Base-by-base conservation (phyloP, 108 stramenopile species). In the Thalassiosira profunda region DNA sequence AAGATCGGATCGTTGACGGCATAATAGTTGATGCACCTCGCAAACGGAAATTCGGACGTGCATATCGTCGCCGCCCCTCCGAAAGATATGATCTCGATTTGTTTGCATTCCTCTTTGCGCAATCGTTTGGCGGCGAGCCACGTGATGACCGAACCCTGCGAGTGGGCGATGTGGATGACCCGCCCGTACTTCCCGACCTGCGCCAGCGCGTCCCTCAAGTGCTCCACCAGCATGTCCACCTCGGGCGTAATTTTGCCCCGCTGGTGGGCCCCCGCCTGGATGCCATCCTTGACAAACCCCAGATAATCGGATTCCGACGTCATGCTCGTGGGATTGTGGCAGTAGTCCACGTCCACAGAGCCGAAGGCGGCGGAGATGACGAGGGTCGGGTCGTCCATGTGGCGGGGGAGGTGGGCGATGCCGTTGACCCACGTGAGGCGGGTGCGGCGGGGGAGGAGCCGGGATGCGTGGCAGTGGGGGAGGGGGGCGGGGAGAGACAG, bases 91-190 rank as follows among this genome's bases (percentile, higher is more conserved):
- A 96, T 76, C 65, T 96, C 94, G 8, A 96, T 88, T 44, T 79
- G 80, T 55, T 59, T 75, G 72, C 88, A 87, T 85, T 96, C 94
- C 23, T 76, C 44, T 2, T 61, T 47, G 40, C 58, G 78, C 52
- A 96, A 70, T 62, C 85, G 80, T 58, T 84, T 76, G 9, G 82
- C 76, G 10, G 94, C 94, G 33, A 96, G 64, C 35, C 71, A 82
- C 15, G 95, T 96, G 7, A 96, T 84, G 9, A 96, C 75, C 10
- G 89, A 91, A 21, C 95, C 95, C 58, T 96, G 95, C 3, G 89
- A 90, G 74, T 96, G 95, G 7, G 91, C 91, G 59, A 96, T 90
- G 67, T 93, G 95, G 2, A 96, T 73, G 7, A 96, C 90, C 14
- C 66, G 72, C 0, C 92, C 95, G 7, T 62, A 66, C 49, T 82